A percentile compares a stretch with the other conserved stretches of the same genome.
These are phyloP conservation scores for Saccharomyces hybrid DNA, from an alignment of 1,139 yeast genomes.

Conservation along the genomic window DNA sequence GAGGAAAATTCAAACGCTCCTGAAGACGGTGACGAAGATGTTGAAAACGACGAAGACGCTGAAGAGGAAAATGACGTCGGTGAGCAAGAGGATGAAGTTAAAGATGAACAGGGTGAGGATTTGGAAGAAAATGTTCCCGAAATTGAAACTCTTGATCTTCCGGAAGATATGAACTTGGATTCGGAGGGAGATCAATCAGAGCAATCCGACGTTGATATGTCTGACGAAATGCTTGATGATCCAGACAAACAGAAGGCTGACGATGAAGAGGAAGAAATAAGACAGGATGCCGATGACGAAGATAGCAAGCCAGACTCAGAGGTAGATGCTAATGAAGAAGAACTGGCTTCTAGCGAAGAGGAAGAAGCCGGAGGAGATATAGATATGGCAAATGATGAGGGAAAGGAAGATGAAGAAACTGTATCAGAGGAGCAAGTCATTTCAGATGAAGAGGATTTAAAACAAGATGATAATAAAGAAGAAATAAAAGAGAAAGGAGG, in stretches of 20 bases:
- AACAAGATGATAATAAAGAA: conserved; percentile 8
- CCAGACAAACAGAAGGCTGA: conserved; percentile 31
- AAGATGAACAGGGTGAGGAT: conserved; percentile 63
- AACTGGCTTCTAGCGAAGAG: conserved; percentile 26
- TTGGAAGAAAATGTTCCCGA: conserved; percentile 70
- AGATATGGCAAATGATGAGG: conserved; percentile 25
- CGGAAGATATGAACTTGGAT: conserved; percentile 81
- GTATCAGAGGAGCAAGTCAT: conserved; percentile 24
- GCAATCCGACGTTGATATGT: conserved; percentile 23
- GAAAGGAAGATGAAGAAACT: conserved; percentile 21
- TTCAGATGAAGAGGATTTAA: conserved; percentile 20
- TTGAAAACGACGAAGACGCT: conserved; percentile 38
- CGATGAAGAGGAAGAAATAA: conserved; percentile 28
- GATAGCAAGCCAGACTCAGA: conserved; percentile 26
- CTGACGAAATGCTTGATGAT: conserved; percentile 29
- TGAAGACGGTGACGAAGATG: conserved; percentile 31
- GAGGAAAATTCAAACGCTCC: conserved; percentile 26
- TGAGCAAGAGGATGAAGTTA: conserved; percentile 72
- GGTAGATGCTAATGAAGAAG: conserved; percentile 27
- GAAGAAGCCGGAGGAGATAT: conserved; percentile 23
- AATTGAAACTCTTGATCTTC: conserved; percentile 71
- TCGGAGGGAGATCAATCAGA: conserved; percentile 35
- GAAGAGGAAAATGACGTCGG: conserved; percentile 59
- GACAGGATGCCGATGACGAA: conserved; percentile 30
- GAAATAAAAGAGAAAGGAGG: conserved; percentile 22